These are phyloP conservation scores for Penium margaritaceum DNA, from an alignment of 139 green algal species.

Conservation along the genomic window DNA sequence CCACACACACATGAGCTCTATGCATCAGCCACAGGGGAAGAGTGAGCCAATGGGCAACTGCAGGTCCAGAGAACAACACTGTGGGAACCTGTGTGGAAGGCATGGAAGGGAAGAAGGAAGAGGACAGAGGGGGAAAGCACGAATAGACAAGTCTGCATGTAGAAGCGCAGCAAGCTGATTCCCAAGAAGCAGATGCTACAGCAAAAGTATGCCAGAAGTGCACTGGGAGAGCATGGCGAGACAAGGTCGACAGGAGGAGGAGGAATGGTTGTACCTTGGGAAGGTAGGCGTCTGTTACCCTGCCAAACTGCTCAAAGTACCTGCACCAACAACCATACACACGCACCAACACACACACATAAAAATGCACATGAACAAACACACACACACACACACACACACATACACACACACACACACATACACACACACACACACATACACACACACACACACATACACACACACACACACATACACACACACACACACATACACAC, in stretches of 20 bases:
- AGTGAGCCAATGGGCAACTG: too few relatives aligned
- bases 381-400: neutral
- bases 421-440: slow-evolving; percentile 2
- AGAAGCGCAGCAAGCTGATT: slow-evolving; percentile 41
- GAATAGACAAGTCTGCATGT: neutral
- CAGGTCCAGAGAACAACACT: too few relatives aligned
- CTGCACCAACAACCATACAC: neutral
- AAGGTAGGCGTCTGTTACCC: slow-evolving; percentile 52
- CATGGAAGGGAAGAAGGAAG: neutral
- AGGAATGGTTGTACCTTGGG: slow-evolving; percentile 53
- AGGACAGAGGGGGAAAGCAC: neutral
- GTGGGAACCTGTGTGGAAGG: too few relatives aligned
- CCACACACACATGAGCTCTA: too few relatives aligned
- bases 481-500: slow-evolving; percentile 1
- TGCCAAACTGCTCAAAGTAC: slow-evolving; percentile 50
- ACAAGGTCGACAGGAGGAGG: too few relatives aligned
- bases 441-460: neutral
- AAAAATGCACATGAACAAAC: neutral
- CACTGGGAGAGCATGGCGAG: too few relatives aligned
- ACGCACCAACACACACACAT: neutral
- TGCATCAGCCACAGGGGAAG: too few relatives aligned
- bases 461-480: slow-evolving; percentile 17
- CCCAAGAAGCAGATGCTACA: slow-evolving; percentile 19
- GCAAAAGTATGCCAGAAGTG: slow-evolving; percentile 39
- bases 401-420: slow-evolving; percentile 9